These are phyloP conservation scores for Keqinozyma sinolaborantium DNA, from an alignment of 1,139 yeast species.

Conservation along the genomic window DNA sequence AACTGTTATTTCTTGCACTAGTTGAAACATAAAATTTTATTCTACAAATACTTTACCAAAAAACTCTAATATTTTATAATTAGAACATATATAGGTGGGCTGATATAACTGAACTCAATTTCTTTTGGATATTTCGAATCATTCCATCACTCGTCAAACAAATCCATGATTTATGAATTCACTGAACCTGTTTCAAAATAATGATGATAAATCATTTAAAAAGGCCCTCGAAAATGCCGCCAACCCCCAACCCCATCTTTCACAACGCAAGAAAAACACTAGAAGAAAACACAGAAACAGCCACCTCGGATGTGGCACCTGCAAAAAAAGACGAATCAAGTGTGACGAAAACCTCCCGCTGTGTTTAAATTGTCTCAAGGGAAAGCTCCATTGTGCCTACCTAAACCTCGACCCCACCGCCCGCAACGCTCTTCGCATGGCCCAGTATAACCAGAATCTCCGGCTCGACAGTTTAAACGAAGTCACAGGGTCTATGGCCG, in stretches of 20 bases:
- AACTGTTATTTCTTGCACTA: not conserved
- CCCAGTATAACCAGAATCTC: slow-evolving; percentile 45
- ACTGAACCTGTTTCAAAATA: not conserved
- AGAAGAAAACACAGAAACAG: slow-evolving; percentile 63
- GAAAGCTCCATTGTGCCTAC: slow-evolving; percentile 55
- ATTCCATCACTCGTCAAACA: too few relatives aligned
- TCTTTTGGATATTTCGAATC: too few relatives aligned
- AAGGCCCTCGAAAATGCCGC: slow-evolving; percentile 13
- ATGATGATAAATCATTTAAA: slow-evolving; percentile 13
- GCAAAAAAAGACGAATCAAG: slow-evolving; percentile 63
- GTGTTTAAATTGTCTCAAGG: slow-evolving; percentile 58
- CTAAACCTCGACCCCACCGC: slow-evolving; percentile 48
- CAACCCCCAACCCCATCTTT: slow-evolving; percentile 13
- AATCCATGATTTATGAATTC: not conserved
- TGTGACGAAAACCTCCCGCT: slow-evolving; percentile 65
- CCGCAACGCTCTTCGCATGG: slow-evolving; percentile 47
- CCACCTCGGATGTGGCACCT: slow-evolving; percentile 62
- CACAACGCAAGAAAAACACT: slow-evolving; percentile 36
- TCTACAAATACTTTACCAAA: too few relatives aligned
- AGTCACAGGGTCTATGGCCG: too few relatives aligned
- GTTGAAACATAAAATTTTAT: not conserved
- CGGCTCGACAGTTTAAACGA: slow-evolving; percentile 28
- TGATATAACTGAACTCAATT: too few relatives aligned
- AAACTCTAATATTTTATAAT: too few relatives aligned
- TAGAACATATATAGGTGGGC: too few relatives aligned